Base-by-base conservation (phyloP, 306 rosid genomes). In the Vicia faba region DNA sequence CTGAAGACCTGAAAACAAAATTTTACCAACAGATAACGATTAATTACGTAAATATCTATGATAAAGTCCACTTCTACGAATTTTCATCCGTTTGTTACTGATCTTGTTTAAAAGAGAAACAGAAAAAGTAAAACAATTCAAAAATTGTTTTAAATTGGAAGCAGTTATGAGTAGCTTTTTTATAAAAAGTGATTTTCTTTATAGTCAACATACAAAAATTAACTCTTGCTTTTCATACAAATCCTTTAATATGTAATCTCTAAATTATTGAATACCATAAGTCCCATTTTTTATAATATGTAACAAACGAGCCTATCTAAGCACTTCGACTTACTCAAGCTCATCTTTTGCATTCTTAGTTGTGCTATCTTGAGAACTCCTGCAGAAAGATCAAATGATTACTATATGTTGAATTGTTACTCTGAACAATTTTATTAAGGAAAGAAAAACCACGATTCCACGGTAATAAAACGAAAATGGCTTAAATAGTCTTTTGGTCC, bases 1-100 rank as follows among this genome's bases (percentile, higher is more conserved):
- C 98, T 7, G 95, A 63, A 35, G 85, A 87, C 81, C 98, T 89
- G 87, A 60, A 74, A 74, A 31, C 29, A 46, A 35, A 56, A 46
- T 68, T 63, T 69, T 49, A 39, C 48, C 6, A 66, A 71, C 20
- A 70, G 7, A 57, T 59, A 49, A 66, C 15, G 15, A 45, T 51
- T 33, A 14, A 73, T 68, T 13, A 64, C 38, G 43, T 57, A 12
- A 68, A 15, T 44, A 39, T 55, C 13, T 64, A 13, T 18, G 11
- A 45, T 38, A 43, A 49, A 11, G 45, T 23, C 49, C 18, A 62
- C 33, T 44, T 44, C 3, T 5, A 44, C n/a, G 18, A 44, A 5
- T 44, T 5, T 44, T 44, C 14, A 40, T 40, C 15, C 12, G 14
- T 41, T 5, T 45, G 20, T 5, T 45, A 14, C 18, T 13, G 49